phyloP scores from a whole-genome alignment of 1,139 yeast genomes.

The Nakaseomyces delphensis region DNA sequence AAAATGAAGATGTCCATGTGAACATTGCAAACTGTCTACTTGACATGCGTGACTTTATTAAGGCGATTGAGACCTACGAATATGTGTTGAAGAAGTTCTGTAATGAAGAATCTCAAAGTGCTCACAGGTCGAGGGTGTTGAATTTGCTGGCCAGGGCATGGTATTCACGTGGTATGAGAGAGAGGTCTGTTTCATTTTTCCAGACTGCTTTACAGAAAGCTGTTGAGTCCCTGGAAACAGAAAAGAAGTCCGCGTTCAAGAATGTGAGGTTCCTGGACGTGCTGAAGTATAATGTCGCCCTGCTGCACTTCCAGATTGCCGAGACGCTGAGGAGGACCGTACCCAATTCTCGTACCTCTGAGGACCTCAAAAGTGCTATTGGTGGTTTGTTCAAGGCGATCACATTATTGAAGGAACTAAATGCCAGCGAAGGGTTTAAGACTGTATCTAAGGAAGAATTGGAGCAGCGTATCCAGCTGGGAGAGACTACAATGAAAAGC shows the following conservation, averaged over 20 bases:
- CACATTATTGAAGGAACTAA: conserved; percentile 47
- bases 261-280: conserved; percentile 37
- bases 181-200: conserved; percentile 53
- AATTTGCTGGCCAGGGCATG: conserved; percentile 83
- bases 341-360: conserved; percentile 49
- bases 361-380: conserved; percentile 53
- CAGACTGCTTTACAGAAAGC: conserved; percentile 57
- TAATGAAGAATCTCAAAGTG: conserved; percentile 36
- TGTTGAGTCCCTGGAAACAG: conserved; percentile 43
- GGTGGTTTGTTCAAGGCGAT: conserved; percentile 59
- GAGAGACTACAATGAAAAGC: conserved; percentile 62
- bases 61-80: conserved; percentile 85
- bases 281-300: conserved; percentile 71
- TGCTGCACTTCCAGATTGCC: conserved; percentile 78
- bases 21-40: conserved; percentile 83
- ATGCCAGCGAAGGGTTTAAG: conserved; percentile 51
- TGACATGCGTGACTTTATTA: conserved; percentile 72
- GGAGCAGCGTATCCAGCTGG: conserved; percentile 77
- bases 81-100: conserved; percentile 63
- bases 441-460: conserved; percentile 70
- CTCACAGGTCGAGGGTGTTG: conserved; percentile 43
- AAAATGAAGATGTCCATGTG: conserved; percentile 72
- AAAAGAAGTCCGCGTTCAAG: conserved; percentile 18
- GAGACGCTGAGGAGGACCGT: conserved; percentile 65
- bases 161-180: conserved; percentile 71